Evolutionary conservation across 2,329 filamentous ascomycete species (phyloP), one percentile per base, ranked within the genome.

Genomic region (Myriosclerotinia scirpicola): DNA sequence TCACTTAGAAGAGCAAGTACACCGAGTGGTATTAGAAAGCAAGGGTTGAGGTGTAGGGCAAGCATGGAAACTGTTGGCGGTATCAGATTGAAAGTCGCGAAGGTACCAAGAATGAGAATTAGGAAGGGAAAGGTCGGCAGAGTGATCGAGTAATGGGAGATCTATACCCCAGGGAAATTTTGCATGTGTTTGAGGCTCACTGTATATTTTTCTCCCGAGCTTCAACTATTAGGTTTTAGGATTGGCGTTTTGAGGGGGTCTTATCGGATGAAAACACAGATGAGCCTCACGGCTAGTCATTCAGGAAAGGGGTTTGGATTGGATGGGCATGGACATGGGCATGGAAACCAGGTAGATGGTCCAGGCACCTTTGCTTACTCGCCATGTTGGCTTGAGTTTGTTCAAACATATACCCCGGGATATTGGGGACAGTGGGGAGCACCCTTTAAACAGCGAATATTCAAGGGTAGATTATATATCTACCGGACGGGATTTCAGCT

Each of bases 21-120:
- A 6, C 66, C 66, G 7, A 48, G 30, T 48, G 66, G 66, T 3
- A 60, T 67, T 34, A 44, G 48, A 12, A 67, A 67, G 22, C 11
- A 54, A 30, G 58, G 50, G 2, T 17, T 55, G 42, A 67, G 30
- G 36, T 53, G 54, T n/a, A 38, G 48, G 40, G 48, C 17, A 14
- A 65, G 44, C 6, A 42, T 54, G 48, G 61, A 67, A 11, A 40
- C 34, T 53, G 40, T 48, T 44, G 22, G 46, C 8, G 55, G 36
- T 5, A 6, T 11, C 30, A 46, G 56, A 54, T n/a, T 44, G 46
- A 59, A 59, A 46, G 22, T 55, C 14, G 56, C 59, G 8, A 58
- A 46, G 40, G 7, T 8, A n/a, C 52, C 50, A 22, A 62, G 58
- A 54, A 63, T 63, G 58, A 66, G 50, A 15, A 55, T n/a, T 7